Evolutionary conservation across 2,329 filamentous ascomycete species (phyloP).

Genomic region (Balansia obtecta): DNA sequence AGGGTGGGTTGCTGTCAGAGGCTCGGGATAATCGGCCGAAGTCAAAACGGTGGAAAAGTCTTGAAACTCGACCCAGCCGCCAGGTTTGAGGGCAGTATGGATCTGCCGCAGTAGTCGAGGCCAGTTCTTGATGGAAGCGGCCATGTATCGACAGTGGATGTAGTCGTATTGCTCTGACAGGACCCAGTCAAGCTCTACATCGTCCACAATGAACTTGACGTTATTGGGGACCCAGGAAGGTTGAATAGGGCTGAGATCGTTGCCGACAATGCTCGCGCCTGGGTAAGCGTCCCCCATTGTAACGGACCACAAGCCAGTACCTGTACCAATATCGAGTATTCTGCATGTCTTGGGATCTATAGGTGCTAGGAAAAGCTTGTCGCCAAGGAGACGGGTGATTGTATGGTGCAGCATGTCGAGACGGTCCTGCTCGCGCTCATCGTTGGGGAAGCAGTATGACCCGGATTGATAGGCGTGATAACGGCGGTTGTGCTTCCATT

Average conservation of each 20-base stretch:
- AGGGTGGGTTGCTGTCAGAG: constrained; percentile 15
- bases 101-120: constrained; percentile 13
- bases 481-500: constrained; percentile 27
- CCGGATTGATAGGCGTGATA: constrained; percentile 27
- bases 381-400: constrained; percentile 19
- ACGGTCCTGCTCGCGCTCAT: constrained; percentile 25
- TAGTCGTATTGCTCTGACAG: constrained; percentile 17
- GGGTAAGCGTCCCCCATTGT: constrained; percentile 25
- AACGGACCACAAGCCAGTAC: constrained; percentile 37
- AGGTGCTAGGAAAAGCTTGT: constrained; percentile 23
- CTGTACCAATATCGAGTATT: constrained; percentile 32
- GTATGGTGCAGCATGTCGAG: constrained; percentile 27
- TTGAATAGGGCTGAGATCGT: constrained; percentile 31
- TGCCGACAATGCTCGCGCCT: constrained; percentile 23
- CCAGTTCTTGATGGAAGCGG: constrained; percentile 22
- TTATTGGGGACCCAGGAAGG: constrained; percentile 41
- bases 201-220: constrained; percentile 45
- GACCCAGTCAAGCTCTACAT: constrained; percentile 43
- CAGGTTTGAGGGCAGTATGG: constrained; percentile 27
- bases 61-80: constrained; percentile 34
- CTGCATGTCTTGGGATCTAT: constrained; percentile 24
- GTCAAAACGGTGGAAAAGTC: constrained; percentile 24
- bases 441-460: constrained; percentile 25
- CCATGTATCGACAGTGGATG: constrained; percentile 24
- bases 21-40: constrained; percentile 22